These are phyloP conservation scores for Cryphonectria parasitica DNA, from an alignment of 2,329 filamentous ascomycete genomes.

Conservation along the genomic window DNA sequence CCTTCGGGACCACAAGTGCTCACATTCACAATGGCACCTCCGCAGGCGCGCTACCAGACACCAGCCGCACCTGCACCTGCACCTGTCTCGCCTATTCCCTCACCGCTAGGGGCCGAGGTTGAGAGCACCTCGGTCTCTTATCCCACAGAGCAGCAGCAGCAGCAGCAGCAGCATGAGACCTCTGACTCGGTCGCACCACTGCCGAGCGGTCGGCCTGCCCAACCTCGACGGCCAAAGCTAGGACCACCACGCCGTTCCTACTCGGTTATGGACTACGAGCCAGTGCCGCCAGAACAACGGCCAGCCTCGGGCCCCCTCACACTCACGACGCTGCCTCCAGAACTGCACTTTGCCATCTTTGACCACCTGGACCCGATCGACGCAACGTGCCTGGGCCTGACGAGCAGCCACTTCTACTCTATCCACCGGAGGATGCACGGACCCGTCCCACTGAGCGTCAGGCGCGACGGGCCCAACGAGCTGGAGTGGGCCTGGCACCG, in stretches of 20 bases:
- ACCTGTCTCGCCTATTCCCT: slow-evolving; percentile 2
- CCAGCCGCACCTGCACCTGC: slow-evolving; percentile 7
- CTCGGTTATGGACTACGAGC: slow-evolving; percentile 64
- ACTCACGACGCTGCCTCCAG: slow-evolving; percentile 58
- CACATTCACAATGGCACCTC: slow-evolving; percentile 23
- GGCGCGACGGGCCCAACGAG: slow-evolving; percentile 64
- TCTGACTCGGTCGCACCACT: slow-evolving; percentile 29
- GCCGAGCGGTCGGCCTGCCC: slow-evolving; percentile 29
- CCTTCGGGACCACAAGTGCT: slow-evolving; percentile 26
- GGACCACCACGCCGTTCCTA: slow-evolving; percentile 59
- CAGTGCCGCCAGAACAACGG: slow-evolving; percentile 53
- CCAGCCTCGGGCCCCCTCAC: slow-evolving; percentile 47
- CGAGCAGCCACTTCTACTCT: slow-evolving; percentile 60
- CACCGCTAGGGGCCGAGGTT: background rate
- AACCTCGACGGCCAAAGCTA: slow-evolving; percentile 40
- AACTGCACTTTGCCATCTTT: slow-evolving; percentile 64
- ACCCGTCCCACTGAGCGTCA: slow-evolving; percentile 57
- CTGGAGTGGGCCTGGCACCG: slow-evolving; percentile 67
- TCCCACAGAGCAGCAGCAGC: slow-evolving; percentile 8
- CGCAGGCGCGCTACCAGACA: slow-evolving; percentile 18
- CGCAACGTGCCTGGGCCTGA: slow-evolving; percentile 64
- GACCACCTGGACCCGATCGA: slow-evolving; percentile 68
- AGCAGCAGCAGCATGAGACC: slow-evolving; percentile 27
- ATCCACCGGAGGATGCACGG: slow-evolving; percentile 62
- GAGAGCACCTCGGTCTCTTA: slow-evolving; percentile 5